These are phyloP conservation scores for Penicillium capsulatum DNA, from an alignment of 2,329 filamentous ascomycete genomes.

Conservation along the genomic window DNA sequence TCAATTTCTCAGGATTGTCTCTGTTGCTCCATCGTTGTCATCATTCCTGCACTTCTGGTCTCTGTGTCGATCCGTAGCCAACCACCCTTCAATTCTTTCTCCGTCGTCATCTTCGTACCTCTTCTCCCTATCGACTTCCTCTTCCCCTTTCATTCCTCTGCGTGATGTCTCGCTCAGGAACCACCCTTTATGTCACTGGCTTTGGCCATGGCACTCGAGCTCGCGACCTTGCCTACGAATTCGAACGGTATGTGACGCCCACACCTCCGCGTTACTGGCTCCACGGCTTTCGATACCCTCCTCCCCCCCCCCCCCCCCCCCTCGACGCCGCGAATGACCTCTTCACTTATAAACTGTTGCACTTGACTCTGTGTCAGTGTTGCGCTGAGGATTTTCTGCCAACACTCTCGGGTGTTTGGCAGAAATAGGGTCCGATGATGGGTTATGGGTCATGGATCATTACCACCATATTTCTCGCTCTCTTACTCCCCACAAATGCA, in stretches of 20 bases:
- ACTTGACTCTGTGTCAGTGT: neutral
- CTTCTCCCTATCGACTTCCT: slow-evolving; percentile 5
- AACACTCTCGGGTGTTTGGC: no score
- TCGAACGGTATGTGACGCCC: slow-evolving; percentile 94
- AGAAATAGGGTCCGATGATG: neutral
- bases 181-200: slow-evolving; percentile 96
- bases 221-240: slow-evolving; percentile 99
- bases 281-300: slow-evolving; percentile 29
- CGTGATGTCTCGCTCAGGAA: slow-evolving; percentile 83
- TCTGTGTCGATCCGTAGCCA: neutral
- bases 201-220: slow-evolving; percentile 98
- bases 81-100: neutral
- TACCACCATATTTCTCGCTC: slow-evolving; percentile 6
- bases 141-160: slow-evolving; percentile 6
- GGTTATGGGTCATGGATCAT: slow-evolving; percentile 16
- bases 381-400: no score
- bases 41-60: slow-evolving; percentile 6
- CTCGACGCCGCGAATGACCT: slow-evolving; percentile 25
- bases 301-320: slow-evolving; percentile 36
- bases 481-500: neutral
- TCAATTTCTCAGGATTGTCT: no score
- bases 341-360: slow-evolving; percentile 4
- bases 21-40: slow-evolving; percentile 13
- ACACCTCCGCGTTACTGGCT: slow-evolving; percentile 41
- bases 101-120: slow-evolving; percentile 5